A percentile compares a stretch with the other conserved stretches of the same genome.
Conservation (phyloP, 345 rosid genomes). For the Citrus mangshanensis region DNA sequence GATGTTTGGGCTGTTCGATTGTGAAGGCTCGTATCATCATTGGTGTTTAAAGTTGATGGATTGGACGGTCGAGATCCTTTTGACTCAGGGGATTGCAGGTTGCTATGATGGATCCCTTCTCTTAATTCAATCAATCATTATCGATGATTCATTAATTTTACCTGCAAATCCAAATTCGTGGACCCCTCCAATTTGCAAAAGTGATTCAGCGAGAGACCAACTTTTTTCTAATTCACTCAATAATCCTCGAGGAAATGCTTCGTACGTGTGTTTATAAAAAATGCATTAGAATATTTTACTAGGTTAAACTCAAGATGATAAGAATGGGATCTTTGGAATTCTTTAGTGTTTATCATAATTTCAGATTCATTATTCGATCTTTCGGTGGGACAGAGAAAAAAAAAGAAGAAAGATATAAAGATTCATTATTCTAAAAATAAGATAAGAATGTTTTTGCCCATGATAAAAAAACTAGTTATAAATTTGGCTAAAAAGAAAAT, state of each 20-base stretch:
- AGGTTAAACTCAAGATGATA: background rate
- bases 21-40: background rate
- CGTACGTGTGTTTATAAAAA: too few species aligned
- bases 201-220: background rate
- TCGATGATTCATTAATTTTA: background rate
- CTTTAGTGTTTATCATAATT: background rate
- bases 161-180: background rate
- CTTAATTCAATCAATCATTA: background rate
- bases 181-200: background rate
- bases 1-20: background rate
- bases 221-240: background rate
- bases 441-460: too few species aligned
- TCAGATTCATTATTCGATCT: background rate
- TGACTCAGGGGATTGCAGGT: background rate
- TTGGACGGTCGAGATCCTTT: background rate
- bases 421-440: too few species aligned
- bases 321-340: background rate
- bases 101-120: background rate
- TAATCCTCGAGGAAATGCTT: background rate
- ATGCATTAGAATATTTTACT: background rate
- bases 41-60: background rate
- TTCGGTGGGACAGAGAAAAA: background rate
- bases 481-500: background rate
- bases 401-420: too few species aligned
- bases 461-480: too few species aligned